phyloP scores from a whole-genome alignment of 106 monocot species.

The Dendrobium officinale region DNA sequence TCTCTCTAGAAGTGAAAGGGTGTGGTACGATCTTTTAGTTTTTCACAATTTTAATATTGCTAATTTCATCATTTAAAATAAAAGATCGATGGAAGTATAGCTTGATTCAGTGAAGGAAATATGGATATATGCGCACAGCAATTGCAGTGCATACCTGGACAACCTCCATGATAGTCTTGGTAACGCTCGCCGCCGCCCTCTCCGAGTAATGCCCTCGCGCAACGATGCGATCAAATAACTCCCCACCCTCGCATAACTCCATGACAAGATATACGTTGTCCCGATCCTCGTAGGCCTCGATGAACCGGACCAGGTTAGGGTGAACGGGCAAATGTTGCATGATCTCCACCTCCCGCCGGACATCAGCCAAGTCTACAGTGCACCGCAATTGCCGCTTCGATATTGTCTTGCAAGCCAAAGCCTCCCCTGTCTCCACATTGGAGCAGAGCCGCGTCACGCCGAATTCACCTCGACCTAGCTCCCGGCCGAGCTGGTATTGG shows the following conservation, averaged over 20 bases:
- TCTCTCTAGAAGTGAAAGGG: no score
- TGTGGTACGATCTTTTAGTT: no score
- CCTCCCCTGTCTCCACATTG: slow-evolving; percentile 10
- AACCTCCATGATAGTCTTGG: slow-evolving; percentile 32
- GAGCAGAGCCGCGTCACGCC: slow-evolving; percentile 26
- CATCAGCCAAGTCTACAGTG: slow-evolving; percentile 10
- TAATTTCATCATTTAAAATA: no score
- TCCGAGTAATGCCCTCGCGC: slow-evolving; percentile 40
- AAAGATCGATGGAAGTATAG: no score
- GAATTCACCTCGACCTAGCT: slow-evolving; percentile 36
- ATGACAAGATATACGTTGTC: slow-evolving; percentile 54
- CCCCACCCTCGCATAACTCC: slow-evolving; percentile 62
- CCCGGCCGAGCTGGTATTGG: slow-evolving; percentile 19
- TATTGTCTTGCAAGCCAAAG: slow-evolving; percentile 29
- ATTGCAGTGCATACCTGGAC: slow-evolving; percentile 15
- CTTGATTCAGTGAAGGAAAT: no score
- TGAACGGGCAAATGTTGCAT: slow-evolving; percentile 20
- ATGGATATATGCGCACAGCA: no score
- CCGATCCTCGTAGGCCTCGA: slow-evolving; percentile 34
- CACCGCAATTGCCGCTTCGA: slow-evolving; percentile 24
- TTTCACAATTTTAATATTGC: no score
- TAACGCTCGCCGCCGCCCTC: slow-evolving; percentile 29
- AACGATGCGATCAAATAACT: slow-evolving; percentile 55
- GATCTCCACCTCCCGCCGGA: slow-evolving; percentile 36
- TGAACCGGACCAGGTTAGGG: slow-evolving; percentile 22